Conservation (phyloP, 805 yeast genomes). For the Teunomyces gatunensis region DNA sequence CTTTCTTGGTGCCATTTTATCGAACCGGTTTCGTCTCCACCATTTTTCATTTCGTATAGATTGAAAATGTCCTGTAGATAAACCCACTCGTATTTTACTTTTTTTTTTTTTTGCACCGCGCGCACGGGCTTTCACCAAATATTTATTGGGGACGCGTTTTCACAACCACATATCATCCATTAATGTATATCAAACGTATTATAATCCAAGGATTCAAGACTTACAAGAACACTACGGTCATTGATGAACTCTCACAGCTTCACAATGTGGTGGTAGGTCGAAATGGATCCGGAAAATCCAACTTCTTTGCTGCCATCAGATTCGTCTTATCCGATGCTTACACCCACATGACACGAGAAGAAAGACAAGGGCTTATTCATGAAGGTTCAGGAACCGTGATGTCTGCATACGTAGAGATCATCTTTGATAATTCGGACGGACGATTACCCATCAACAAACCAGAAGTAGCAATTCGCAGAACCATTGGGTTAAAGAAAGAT, state of each 20-base stretch:
- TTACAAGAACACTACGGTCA: slow-evolving; percentile 76
- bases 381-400: slow-evolving; percentile 88
- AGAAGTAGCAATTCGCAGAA: slow-evolving; percentile 76
- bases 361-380: slow-evolving; percentile 81
- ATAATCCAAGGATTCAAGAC: slow-evolving; percentile 92
- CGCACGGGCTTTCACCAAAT: too few species aligned
- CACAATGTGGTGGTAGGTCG: slow-evolving; percentile 85
- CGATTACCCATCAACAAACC: slow-evolving; percentile 68
- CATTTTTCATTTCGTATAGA: not conserved
- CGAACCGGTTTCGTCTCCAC: not conserved
- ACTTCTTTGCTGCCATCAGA: slow-evolving; percentile 91
- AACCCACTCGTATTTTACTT: too few species aligned
- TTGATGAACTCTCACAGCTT: slow-evolving; percentile 74
- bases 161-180: not conserved
- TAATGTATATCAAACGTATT: slow-evolving; percentile 49
- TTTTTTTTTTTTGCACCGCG: not conserved
- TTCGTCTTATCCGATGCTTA: slow-evolving; percentile 90
- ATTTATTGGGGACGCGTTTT: not conserved
- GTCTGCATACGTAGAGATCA: slow-evolving; percentile 90
- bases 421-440: slow-evolving; percentile 76
- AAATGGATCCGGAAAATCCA: slow-evolving; percentile 96
- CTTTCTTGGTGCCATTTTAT: slow-evolving; percentile 11
- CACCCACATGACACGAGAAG: slow-evolving; percentile 79
- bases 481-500: slow-evolving; percentile 90
- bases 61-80: not conserved